Evolutionary conservation across 192 early-diverging fungal genomes (phyloP).

Genomic region (Coemansia sp.): DNA sequence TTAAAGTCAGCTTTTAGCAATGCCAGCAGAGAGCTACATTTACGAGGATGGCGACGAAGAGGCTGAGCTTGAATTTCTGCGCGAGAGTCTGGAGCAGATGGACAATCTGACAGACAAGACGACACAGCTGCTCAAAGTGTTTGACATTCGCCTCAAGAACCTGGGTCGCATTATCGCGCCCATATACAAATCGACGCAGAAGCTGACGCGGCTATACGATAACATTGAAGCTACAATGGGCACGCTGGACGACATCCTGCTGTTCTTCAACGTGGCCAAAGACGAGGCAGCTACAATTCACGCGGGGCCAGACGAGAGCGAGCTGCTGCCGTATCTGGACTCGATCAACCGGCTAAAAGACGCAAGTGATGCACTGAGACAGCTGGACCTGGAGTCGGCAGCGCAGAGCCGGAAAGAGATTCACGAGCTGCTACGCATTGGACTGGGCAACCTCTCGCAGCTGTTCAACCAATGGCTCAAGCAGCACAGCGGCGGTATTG

Average conservation of each 20-base stretch:
- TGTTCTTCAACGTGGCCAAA: conserved; percentile 54
- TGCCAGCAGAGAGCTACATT: conserved; percentile 37
- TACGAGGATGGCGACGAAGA: conserved; percentile 54
- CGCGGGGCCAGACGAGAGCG: conserved; percentile 50
- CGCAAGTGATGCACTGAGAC: conserved; percentile 49
- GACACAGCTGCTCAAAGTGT: conserved; percentile 50
- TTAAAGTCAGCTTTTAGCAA: conserved; percentile 4
- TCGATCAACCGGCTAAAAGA: conserved; percentile 56
- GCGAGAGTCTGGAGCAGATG: conserved; percentile 58
- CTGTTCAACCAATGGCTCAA: conserved; percentile 58
- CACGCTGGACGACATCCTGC: conserved; percentile 50
- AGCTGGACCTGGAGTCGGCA: conserved; percentile 49
- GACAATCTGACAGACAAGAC: conserved; percentile 54
- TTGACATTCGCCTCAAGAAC: conserved; percentile 55
- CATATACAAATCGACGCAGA: conserved; percentile 56
- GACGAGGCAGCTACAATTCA: conserved; percentile 51
- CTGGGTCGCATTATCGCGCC: conserved; percentile 51
- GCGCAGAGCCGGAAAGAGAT: conserved; percentile 49
- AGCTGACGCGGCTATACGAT: conserved; percentile 46
- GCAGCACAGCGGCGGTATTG: conserved; percentile 54
- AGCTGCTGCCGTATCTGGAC: conserved; percentile 56
- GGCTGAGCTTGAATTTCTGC: conserved; percentile 54
- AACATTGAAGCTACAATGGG: conserved; percentile 51
- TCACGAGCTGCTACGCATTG: conserved; percentile 47
- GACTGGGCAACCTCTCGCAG: conserved; percentile 54